Evolutionary conservation across 352 stramenopile genomes (phyloP).

Genomic region (Pelagophyceae sp.): DNA sequence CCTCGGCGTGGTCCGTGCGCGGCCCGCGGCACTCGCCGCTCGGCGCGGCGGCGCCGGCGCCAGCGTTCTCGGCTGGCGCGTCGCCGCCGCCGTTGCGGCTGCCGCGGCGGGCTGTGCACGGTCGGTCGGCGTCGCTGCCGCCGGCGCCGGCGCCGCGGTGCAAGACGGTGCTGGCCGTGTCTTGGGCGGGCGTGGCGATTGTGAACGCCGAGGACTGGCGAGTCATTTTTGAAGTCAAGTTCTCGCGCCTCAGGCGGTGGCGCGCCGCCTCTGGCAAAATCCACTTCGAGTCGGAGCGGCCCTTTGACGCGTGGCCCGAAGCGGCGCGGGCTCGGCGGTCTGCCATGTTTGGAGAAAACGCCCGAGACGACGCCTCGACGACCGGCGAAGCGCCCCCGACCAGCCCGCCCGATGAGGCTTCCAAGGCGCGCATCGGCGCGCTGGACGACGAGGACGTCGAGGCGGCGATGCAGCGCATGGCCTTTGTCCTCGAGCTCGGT

Average conservation of each 20-base stretch:
- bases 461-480: constrained; percentile 7
- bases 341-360: background rate
- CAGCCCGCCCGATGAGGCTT: no score
- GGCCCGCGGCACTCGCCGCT: no score
- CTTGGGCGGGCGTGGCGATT: background rate
- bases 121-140: background rate
- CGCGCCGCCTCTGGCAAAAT: background rate
- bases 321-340: background rate
- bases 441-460: background rate
- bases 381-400: background rate
- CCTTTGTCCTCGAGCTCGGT: background rate
- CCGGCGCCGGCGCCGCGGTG: no score
- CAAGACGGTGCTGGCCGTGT: background rate
- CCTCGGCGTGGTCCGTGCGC: no score
- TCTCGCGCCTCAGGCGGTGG: background rate
- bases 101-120: no score
- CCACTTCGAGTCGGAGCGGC: constrained; percentile 2
- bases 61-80: background rate
- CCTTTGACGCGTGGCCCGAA: background rate
- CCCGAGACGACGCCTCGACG: background rate
- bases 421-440: no score
- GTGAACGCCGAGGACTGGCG: background rate
- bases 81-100: background rate
- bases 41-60: background rate
- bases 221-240: background rate